These are phyloP conservation scores for Dioscorea dumetorum DNA, from an alignment of 106 monocot species.

Conservation along the genomic window DNA sequence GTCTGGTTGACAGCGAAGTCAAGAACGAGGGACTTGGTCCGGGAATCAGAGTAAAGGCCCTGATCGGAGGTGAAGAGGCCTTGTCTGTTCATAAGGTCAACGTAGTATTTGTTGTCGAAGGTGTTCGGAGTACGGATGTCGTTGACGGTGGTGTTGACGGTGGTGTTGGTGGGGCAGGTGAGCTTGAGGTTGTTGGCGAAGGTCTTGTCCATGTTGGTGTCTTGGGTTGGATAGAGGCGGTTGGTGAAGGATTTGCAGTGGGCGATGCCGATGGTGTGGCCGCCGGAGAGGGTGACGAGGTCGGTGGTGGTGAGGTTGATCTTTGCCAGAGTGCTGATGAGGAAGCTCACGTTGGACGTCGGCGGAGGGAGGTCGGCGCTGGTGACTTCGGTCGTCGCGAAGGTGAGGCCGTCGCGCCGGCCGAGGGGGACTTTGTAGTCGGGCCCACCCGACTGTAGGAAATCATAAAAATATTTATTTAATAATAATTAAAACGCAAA, in stretches of 20 bases:
- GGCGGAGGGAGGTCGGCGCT: constrained; percentile 28
- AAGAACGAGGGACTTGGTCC: constrained; percentile 16
- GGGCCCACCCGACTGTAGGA: constrained; percentile 23
- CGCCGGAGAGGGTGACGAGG: constrained; percentile 55
- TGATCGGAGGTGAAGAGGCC: constrained; percentile 54
- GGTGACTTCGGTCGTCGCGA: constrained; percentile 22
- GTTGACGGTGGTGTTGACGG: constrained; percentile 22
- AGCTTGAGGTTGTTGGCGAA: constrained; percentile 8
- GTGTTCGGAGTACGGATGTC: constrained; percentile 17
- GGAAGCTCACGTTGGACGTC: constrained; percentile 16
- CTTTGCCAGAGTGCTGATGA: constrained; percentile 19
- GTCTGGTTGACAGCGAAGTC: constrained; percentile 24
- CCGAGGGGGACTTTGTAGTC: constrained; percentile 35
- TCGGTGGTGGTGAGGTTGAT: constrained; percentile 36
- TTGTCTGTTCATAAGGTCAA: constrained; percentile 31
- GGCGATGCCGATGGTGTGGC: constrained; percentile 49
- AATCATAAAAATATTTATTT: too few species aligned
- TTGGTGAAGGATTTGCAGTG: constrained; percentile 44
- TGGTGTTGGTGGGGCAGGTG: constrained; percentile 15
- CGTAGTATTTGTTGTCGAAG: constrained; percentile 32
- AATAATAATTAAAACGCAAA: too few species aligned
- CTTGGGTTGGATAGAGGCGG: constrained; percentile 31
- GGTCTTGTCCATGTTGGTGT: constrained; percentile 21
- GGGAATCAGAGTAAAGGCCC: constrained; percentile 24
- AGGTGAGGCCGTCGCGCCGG: constrained; percentile 36